Base-by-base conservation (phyloP, 2,329 filamentous ascomycete genomes). In the Fusarium xylarioides region DNA sequence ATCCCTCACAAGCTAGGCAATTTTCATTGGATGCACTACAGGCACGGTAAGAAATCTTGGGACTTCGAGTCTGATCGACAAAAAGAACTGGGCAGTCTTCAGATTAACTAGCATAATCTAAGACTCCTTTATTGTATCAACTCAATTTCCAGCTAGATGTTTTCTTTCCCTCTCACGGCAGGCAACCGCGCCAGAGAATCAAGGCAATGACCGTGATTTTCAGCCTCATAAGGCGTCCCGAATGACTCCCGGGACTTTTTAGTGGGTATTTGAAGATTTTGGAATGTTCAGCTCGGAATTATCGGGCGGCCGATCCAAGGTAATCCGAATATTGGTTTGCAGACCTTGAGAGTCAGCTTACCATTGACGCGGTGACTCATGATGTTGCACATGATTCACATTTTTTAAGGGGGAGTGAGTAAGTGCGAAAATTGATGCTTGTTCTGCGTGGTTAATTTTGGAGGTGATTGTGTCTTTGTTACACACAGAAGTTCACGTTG, bases 281-380 rank as follows among this genome's bases (percentile, higher is more conserved):
- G 61, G 61, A 37, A n/a, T 15, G 14, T 38, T 59, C 23, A 62
- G 35, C 50, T 69, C 65, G 66, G 65, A 49, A 38, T 38, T 67
- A 61, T 49, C 65, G 65, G 65, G 11, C 19, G n/a, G 34, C 47
- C 54, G 54, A 67, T 6, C 7, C 1, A 3, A 23, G 14, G 32
- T 32, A 8, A 14, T 42, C 62, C 35, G 26, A 52, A 34, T 32
- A n/a, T 35, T 19, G 52, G 26, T 40, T 35, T 42, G 52, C 14
- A 32, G 21, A 58, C 50, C 43, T 12, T 30, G 43, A 40, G 34
- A n/a, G 63, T 50, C 49, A 66, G 49, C 37, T 64, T 49, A 46
- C 23, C 11, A 37, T 15, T 23, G 0, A 19, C 6, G 11, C 3
- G n/a, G 53, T 66, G 35, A 65, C 21, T 65, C 60, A 57, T 9